Evolutionary conservation across 2,329 filamentous ascomycete genomes (phyloP), one percentile per base, ranked within the genome.

Genomic region (Proliferodiscus dingleyae): DNA sequence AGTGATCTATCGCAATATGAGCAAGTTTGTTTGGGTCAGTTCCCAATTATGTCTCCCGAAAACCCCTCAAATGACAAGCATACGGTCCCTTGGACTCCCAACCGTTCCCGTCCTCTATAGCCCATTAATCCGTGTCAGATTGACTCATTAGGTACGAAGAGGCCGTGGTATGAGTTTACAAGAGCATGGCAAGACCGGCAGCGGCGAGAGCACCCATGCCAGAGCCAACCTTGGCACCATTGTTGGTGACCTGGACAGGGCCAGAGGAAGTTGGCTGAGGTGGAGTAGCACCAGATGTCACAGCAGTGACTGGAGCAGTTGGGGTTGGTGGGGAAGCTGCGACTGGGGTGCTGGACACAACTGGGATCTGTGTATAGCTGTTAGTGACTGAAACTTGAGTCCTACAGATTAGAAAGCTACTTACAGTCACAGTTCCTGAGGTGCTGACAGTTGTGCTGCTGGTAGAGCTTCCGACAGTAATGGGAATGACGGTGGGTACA

Each of bases 401-500:
- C n/a, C n/a, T n/a, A n/a, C n/a, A n/a, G n/a, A n/a, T n/a, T n/a
- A n/a, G n/a, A n/a, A n/a, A n/a, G n/a, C n/a, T n/a, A n/a, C n/a
- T n/a, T n/a, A n/a, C n/a, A n/a, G n/a, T n/a, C n/a, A n/a, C n/a
- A n/a, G n/a, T n/a, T n/a, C n/a, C n/a, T n/a, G n/a, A n/a, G 41
- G 44, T 32, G 26, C 41, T 49, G 23, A 32, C 46, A 29, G 38
- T 36, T 18, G 29, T n/a, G 29, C 26, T 28, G 26, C 26, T 7
- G 26, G 13, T 13, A 28, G 34, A 40, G 23, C 33, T 18, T 38
- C 19, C 32, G 15, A 10, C 29, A 32, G 29, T 29, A 37, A 32
- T 26, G 26, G 68, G 68, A 52, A 32, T 32, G 7, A 77, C 67
- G 41, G 67, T 70, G 65, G 71, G 71, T 52, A 73, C 75, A 45